phyloP scores from a whole-genome alignment of 2,329 filamentous ascomycete genomes.

The Penicillium sp. region DNA sequence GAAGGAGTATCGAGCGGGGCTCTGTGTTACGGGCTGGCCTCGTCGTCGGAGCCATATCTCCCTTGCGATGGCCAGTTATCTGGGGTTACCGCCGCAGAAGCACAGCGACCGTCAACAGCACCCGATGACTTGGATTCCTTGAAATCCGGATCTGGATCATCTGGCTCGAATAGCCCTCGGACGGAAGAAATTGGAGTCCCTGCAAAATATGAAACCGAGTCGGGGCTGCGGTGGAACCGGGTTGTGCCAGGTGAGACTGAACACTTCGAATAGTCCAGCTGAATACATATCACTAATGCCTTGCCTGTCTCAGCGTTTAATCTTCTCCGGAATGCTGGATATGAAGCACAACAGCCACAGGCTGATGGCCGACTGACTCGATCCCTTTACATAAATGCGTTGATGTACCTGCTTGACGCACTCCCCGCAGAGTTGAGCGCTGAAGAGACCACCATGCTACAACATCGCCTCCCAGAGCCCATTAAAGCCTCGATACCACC shows the following conservation, averaged over 20 bases:
- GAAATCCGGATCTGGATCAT: constrained; percentile 18
- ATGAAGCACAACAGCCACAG: constrained; percentile 38
- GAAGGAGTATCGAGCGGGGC: constrained; percentile 5
- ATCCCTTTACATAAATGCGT: constrained; percentile 40
- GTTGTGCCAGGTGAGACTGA: constrained; percentile 35
- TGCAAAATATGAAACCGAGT: constrained; percentile 34
- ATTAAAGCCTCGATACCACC: constrained; percentile 22
- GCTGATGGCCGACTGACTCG: constrained; percentile 38
- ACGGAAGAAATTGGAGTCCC: constrained; percentile 10
- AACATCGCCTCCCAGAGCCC: constrained; percentile 29
- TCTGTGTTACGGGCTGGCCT: constrained; percentile 10
- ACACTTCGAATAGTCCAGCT: neutral
- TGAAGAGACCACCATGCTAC: constrained; percentile 36
- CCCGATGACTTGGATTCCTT: constrained; percentile 24
- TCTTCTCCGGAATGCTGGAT: constrained; percentile 40
- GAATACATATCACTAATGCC: constrained; percentile 1
- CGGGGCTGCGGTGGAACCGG: constrained; percentile 41
- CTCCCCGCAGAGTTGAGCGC: constrained; percentile 35
- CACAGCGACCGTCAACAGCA: constrained; percentile 24
- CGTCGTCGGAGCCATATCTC: constrained; percentile 24
- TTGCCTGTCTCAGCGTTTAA: constrained; percentile 33
- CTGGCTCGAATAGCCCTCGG: constrained; percentile 12
- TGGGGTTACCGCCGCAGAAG: constrained; percentile 3
- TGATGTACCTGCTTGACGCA: constrained; percentile 44
- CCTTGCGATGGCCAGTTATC: constrained; percentile 6